These are phyloP conservation scores for Vaccinium darrowii DNA, from an alignment of 148 eudicot species.

Conservation along the genomic window DNA sequence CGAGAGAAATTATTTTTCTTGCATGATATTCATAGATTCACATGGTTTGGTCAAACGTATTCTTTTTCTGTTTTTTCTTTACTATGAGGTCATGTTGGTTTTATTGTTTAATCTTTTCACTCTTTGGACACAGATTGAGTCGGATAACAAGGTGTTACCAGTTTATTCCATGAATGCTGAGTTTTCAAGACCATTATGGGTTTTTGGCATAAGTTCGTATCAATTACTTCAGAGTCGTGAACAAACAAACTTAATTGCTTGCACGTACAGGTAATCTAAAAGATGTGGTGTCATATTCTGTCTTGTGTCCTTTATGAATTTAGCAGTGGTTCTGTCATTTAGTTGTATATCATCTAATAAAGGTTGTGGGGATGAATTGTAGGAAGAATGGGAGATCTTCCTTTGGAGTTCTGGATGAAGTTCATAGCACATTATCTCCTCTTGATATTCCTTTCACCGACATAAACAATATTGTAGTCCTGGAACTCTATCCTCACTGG, in stretches of 20 bases:
- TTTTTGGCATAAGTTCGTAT: slow-evolving; percentile 83
- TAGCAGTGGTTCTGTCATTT: slow-evolving; percentile 3
- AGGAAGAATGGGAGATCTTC: slow-evolving; percentile 89
- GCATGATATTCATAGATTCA: not conserved
- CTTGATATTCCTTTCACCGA: slow-evolving; percentile 87
- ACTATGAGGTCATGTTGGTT: not conserved
- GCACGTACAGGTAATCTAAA: slow-evolving; percentile 70
- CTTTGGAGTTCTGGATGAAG: slow-evolving; percentile 72
- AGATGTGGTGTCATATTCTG: slow-evolving; percentile 9
- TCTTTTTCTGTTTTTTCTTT: not conserved
- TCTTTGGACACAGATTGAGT: slow-evolving; percentile 53
- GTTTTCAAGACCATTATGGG: slow-evolving; percentile 87
- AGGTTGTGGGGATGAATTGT: slow-evolving; percentile 29
- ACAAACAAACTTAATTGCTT: slow-evolving; percentile 63
- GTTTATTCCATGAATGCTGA: slow-evolving; percentile 77
- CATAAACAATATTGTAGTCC: slow-evolving; percentile 66
- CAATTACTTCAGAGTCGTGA: slow-evolving; percentile 44
- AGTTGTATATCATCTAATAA: slow-evolving; percentile 6
- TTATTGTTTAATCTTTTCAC: slow-evolving; percentile 2
- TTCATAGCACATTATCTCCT: slow-evolving; percentile 43
- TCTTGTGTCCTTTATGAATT: not conserved
- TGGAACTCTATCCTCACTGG: not conserved
- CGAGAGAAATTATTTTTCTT: not conserved
- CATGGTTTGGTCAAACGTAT: slow-evolving; percentile 3
- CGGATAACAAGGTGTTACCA: slow-evolving; percentile 62